These are phyloP conservation scores for Puccinia novopanici DNA, from an alignment of 1,284 basidiomycete genomes.

Conservation along the genomic window DNA sequence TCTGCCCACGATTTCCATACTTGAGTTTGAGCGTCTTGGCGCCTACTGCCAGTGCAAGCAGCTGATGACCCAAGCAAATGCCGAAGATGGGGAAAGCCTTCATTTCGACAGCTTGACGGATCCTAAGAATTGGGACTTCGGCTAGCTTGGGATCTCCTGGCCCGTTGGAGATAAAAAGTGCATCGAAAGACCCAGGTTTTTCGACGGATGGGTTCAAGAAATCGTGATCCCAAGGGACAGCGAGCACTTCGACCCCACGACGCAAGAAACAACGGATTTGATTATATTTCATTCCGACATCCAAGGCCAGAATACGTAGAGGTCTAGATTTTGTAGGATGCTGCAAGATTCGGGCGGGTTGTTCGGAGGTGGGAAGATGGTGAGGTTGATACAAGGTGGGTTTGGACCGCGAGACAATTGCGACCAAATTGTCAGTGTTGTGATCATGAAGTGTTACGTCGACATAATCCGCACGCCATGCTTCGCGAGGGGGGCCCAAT, in stretches of 20 bases:
- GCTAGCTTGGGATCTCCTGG: slow-evolving; percentile 94
- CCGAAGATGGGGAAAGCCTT: slow-evolving; percentile 89
- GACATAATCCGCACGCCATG: slow-evolving; percentile 80
- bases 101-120: slow-evolving; percentile 72
- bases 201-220: slow-evolving; percentile 67
- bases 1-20: slow-evolving; percentile 98
- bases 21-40: slow-evolving; percentile 97
- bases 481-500: slow-evolving; percentile 54
- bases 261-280: slow-evolving; percentile 95
- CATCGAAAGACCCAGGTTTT: slow-evolving; percentile 79
- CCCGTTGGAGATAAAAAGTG: slow-evolving; percentile 95
- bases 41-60: slow-evolving; percentile 91
- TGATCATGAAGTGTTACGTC: slow-evolving; percentile 84
- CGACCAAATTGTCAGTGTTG: slow-evolving; percentile 87
- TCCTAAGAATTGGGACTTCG: slow-evolving; percentile 69
- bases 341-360: slow-evolving; percentile 63
- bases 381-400: slow-evolving; percentile 73
- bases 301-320: slow-evolving; percentile 83
- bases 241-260: slow-evolving; percentile 92
- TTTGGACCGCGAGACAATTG: slow-evolving; percentile 73
- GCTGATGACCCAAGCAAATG: slow-evolving; percentile 97
- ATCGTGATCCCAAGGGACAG: slow-evolving; percentile 96
- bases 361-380: slow-evolving; percentile 59
- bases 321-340: slow-evolving; percentile 75
- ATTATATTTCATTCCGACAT: slow-evolving; percentile 99